These are phyloP conservation scores for Vachellia collinsii DNA, from an alignment of 306 rosid species.

Conservation along the genomic window DNA sequence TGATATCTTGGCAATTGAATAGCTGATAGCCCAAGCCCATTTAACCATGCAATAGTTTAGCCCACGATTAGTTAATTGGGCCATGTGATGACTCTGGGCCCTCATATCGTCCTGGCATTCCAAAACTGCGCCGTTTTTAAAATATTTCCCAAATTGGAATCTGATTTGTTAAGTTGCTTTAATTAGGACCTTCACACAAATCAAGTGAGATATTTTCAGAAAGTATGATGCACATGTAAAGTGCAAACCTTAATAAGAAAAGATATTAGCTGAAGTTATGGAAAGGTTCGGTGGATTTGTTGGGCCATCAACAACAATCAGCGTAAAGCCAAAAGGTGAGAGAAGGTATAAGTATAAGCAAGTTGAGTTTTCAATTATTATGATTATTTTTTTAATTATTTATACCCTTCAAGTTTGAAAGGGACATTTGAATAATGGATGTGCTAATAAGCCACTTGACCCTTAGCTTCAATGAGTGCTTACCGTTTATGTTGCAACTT, in stretches of 20 bases:
- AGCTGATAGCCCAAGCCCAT: neutral
- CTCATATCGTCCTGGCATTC: neutral
- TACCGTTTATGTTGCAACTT: constrained; percentile 35
- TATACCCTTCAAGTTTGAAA: neutral
- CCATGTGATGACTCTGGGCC: neutral
- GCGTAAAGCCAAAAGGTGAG: neutral
- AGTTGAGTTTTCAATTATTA: constrained; percentile 1
- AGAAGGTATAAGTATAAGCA: neutral
- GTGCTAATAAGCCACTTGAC: constrained; percentile 29
- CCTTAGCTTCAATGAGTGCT: neutral
- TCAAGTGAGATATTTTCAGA: neutral
- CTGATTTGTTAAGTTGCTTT: no score
- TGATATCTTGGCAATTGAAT: neutral
- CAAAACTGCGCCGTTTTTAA: neutral
- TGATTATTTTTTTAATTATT: neutral
- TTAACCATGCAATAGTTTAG: neutral
- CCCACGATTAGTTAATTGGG: neutral
- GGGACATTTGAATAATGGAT: neutral
- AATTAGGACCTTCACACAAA: neutral
- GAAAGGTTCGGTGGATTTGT: neutral
- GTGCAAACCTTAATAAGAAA: neutral
- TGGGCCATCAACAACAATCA: neutral
- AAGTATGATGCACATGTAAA: neutral
- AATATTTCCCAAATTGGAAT: no score
- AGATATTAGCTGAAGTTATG: neutral